A percentile compares a stretch with the other conserved stretches of the same genome.
Conservation (phyloP, 495 filamentous ascomycete genomes). For the Hypoxylon subgilvum region DNA sequence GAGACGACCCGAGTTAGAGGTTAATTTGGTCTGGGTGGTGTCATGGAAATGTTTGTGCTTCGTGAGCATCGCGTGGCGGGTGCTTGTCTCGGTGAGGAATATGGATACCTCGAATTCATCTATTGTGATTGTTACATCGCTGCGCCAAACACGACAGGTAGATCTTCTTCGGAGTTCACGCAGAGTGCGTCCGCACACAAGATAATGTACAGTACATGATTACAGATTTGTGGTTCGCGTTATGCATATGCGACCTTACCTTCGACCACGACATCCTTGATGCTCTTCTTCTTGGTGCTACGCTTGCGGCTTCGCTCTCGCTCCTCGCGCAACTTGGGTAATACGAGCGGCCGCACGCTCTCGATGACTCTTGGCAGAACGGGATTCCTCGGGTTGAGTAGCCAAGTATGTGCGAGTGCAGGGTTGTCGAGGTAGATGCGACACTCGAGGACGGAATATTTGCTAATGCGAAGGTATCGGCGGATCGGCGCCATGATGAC, state of each 20-base stretch:
- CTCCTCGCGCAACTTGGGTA: constrained; percentile 91
- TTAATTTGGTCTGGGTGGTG: constrained; percentile 57
- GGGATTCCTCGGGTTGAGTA: constrained; percentile 72
- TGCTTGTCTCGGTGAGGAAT: constrained; percentile 86
- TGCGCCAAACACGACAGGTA: constrained; percentile 15
- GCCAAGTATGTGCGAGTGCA: constrained; percentile 77
- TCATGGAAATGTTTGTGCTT: constrained; percentile 76
- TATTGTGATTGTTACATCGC: constrained; percentile 47
- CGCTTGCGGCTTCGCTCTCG: constrained; percentile 69
- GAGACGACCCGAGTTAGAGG: constrained; percentile 64
- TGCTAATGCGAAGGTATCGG: constrained; percentile 81
- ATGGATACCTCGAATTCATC: constrained; percentile 95
- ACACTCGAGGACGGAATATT: constrained; percentile 90
- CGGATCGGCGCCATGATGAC: constrained; percentile 77
- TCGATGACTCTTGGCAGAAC: constrained; percentile 81
- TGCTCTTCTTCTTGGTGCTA: constrained; percentile 68
- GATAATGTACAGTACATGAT: constrained; percentile 26
- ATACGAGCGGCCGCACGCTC: constrained; percentile 79
- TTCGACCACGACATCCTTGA: constrained; percentile 85
- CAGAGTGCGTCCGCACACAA: constrained; percentile 1
- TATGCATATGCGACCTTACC: constrained; percentile 58
- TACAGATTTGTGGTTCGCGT: neutral
- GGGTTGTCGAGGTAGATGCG: constrained; percentile 95
- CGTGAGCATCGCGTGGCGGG: constrained; percentile 85
- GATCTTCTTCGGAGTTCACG: constrained; percentile 7